phyloP scores from a whole-genome alignment of 805 yeast genomes.

The Saturnispora diversa region DNA sequence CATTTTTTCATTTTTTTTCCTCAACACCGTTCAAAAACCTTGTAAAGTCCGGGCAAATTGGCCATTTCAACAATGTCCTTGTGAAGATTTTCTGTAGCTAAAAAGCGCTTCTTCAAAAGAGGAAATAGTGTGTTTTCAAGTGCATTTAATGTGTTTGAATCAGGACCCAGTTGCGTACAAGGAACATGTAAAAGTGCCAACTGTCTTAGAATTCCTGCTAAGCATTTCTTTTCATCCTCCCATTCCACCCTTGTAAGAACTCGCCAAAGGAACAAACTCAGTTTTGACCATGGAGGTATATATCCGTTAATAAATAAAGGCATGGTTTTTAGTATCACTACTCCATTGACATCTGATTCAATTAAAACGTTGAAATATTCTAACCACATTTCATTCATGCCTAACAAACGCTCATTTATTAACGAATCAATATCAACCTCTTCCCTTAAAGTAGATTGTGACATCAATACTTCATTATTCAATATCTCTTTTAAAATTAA shows the following conservation, averaged over 20 bases:
- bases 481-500: conserved; percentile 33
- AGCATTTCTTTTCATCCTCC: conserved; percentile 59
- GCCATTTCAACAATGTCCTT: conserved; percentile 75
- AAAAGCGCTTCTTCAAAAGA: conserved; percentile 46
- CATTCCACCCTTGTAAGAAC: conserved; percentile 55
- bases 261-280: conserved; percentile 59
- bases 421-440: conserved; percentile 12
- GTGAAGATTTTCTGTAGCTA: conserved; percentile 50
- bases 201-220: conserved; percentile 56
- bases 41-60: conserved; percentile 81
- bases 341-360: conserved; percentile 26
- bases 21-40: conserved; percentile 87
- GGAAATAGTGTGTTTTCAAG: conserved; percentile 59
- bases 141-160: conserved; percentile 26
- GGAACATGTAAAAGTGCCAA: conserved; percentile 58
- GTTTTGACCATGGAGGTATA: conserved; percentile 51
- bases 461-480: conserved; percentile 16
- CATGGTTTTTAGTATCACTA: conserved; percentile 38
- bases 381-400: conserved; percentile 66
- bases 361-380: conserved; percentile 68
- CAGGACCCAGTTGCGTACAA: conserved; percentile 8
- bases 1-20: not conserved
- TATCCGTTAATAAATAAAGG: conserved; percentile 67
- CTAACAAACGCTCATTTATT: conserved; percentile 15
- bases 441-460: not conserved